Conservation (phyloP, 1,284 basidiomycete genomes). For the Cutaneotrichosporon mucoides region DNA sequence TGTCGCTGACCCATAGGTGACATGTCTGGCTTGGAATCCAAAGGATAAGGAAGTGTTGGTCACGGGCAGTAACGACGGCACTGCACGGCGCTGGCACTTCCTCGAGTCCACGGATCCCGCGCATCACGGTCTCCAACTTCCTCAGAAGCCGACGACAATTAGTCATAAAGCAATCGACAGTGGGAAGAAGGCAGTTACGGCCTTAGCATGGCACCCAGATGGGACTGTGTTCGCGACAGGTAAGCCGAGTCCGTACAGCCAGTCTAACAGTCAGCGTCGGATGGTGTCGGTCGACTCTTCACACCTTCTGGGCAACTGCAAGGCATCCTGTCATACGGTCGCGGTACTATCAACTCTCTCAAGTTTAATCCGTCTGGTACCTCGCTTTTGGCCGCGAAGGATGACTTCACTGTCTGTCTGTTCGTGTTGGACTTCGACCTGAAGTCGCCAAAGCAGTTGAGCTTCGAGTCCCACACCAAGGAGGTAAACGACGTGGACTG, state of each 20-base stretch:
- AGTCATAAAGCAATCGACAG: constrained; percentile 40
- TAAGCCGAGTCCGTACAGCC: not conserved
- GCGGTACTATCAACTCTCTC: constrained; percentile 37
- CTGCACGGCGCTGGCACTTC: constrained; percentile 42
- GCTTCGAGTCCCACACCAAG: constrained; percentile 39
- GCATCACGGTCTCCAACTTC: constrained; percentile 12
- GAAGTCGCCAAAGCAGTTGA: constrained; percentile 19
- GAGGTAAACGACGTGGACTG: constrained; percentile 48
- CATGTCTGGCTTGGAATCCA: constrained; percentile 42
- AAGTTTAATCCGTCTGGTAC: constrained; percentile 41
- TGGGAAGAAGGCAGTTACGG: constrained; percentile 35
- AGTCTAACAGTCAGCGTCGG: constrained; percentile 16
- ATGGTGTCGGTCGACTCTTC: constrained; percentile 41
- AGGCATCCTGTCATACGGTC: constrained; percentile 40
- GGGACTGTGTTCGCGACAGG: constrained; percentile 41
- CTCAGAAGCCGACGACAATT: constrained; percentile 24
- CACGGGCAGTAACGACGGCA: constrained; percentile 34
- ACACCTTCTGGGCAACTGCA: constrained; percentile 41
- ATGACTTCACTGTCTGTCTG: constrained; percentile 32
- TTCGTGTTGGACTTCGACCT: constrained; percentile 20
- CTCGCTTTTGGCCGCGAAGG: constrained; percentile 33
- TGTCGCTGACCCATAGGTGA: constrained; percentile 25
- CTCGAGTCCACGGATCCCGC: constrained; percentile 1
- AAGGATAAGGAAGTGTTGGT: constrained; percentile 38
- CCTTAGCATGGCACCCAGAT: constrained; percentile 42